These are phyloP conservation scores for Nigrospora sphaerica DNA, from an alignment of 2,329 filamentous ascomycete species.

Conservation along the genomic window DNA sequence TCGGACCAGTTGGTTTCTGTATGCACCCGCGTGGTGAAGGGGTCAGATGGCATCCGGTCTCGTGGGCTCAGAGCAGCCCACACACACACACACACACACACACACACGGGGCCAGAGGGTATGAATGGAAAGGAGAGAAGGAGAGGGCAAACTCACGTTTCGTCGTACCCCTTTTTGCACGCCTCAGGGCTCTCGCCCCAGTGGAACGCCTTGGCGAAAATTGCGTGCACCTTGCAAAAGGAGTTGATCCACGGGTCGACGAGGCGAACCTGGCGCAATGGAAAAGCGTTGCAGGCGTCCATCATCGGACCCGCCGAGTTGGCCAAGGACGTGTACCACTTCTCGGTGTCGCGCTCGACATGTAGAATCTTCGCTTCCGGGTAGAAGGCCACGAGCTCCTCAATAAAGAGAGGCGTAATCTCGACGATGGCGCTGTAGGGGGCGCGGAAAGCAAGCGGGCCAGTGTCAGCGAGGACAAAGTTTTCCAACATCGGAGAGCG, in stretches of 20 bases:
- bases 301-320: slow-evolving; percentile 13
- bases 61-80: no score
- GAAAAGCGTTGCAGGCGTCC: slow-evolving; percentile 10
- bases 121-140: no score
- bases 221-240: slow-evolving; percentile 9
- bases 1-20: no score
- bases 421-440: slow-evolving; percentile 8
- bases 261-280: slow-evolving; percentile 13
- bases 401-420: slow-evolving; percentile 17
- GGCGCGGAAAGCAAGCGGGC: no score
- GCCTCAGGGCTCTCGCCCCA: no score
- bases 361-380: slow-evolving; percentile 25
- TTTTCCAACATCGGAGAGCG: neutral
- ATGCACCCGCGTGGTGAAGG: no score
- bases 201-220: slow-evolving; percentile 1
- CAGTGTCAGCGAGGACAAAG: neutral
- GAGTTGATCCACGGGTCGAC: slow-evolving; percentile 11
- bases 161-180: no score
- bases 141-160: no score
- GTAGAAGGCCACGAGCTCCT: slow-evolving; percentile 19
- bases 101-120: no score
- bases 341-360: slow-evolving; percentile 20
- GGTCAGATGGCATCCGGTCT: no score
- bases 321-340: slow-evolving; percentile 20
- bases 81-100: no score